A percentile compares a stretch with the other conserved stretches of the same genome.
These are phyloP conservation scores for Stachybotrys elegans DNA, from an alignment of 2,329 filamentous ascomycete genomes.

Conservation along the genomic window DNA sequence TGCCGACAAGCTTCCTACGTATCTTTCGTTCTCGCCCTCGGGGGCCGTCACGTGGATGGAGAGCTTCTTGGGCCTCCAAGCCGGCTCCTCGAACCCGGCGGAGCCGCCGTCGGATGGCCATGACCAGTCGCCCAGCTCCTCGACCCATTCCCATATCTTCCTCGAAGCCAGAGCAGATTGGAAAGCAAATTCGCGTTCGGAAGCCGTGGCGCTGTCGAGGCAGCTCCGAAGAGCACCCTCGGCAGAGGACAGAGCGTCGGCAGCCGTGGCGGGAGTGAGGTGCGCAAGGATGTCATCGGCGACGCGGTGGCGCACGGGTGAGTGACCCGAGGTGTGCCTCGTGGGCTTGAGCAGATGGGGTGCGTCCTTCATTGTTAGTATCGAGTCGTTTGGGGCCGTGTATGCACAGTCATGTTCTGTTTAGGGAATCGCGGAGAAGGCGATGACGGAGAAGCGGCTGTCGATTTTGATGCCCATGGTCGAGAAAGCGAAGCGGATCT, in stretches of 20 bases:
- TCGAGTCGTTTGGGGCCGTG: constrained; percentile 6
- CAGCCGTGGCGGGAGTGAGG: constrained; percentile 54
- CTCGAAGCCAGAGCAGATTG: constrained; percentile 66
- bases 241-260: constrained; percentile 54
- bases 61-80: constrained; percentile 33
- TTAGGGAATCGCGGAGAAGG: constrained; percentile 11
- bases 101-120: constrained; percentile 48
- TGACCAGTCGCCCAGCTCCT: constrained; percentile 60
- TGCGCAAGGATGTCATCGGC: constrained; percentile 57
- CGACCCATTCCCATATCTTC: constrained; percentile 67
- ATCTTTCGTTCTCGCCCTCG: constrained; percentile 29
- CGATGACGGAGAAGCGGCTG: constrained; percentile 9
- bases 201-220: constrained; percentile 56
- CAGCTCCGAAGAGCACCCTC: constrained; percentile 50
- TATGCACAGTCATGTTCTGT: constrained; percentile 5
- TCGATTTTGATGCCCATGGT: constrained; percentile 18
- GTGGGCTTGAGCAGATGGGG: constrained; percentile 25
- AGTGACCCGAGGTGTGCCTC: constrained; percentile 28
- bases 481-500: too few relatives aligned
- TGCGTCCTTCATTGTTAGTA: constrained; percentile 27
- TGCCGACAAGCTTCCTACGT: constrained; percentile 67
- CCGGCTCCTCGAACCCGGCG: constrained; percentile 49
- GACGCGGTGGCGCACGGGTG: constrained; percentile 40
- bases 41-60: constrained; percentile 19
- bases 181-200: constrained; percentile 67